Evolutionary conservation across 208 protist species (phyloP).

Genomic region (Trypanosoma mega): DNA sequence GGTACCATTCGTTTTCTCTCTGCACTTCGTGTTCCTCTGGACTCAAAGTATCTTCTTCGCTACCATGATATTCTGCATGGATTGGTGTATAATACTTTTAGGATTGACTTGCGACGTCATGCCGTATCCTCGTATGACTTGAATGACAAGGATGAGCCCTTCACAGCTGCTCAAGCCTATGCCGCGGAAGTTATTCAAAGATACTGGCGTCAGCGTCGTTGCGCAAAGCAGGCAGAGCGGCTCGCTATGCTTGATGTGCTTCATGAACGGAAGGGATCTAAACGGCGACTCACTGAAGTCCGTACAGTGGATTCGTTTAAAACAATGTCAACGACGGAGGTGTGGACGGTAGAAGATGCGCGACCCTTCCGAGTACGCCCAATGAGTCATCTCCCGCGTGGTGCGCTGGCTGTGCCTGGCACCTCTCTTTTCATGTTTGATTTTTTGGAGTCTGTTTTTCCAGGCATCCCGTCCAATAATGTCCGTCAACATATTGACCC

Average conservation of each 20-base stretch:
- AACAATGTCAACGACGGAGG: background rate
- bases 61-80: conserved; percentile 38
- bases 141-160: background rate
- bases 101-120: background rate
- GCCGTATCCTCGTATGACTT: background rate
- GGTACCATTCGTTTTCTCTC: conserved; percentile 32
- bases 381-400: conserved; percentile 18
- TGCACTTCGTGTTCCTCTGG: conserved; percentile 34
- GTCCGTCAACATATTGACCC: background rate
- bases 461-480: background rate
- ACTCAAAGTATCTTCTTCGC: conserved; percentile 26
- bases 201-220: conserved; percentile 1
- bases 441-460: conserved; percentile 21
- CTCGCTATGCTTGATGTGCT: conserved; percentile 8
- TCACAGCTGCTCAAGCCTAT: conserved; percentile 13
- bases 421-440: conserved; percentile 45
- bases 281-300: background rate
- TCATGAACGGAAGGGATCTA: background rate
- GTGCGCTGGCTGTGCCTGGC: conserved; percentile 30
- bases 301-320: conserved; percentile 16
- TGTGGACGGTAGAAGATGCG: background rate
- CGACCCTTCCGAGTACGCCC: background rate
- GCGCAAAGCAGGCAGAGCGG: background rate
- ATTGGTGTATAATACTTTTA: conserved; percentile 25
- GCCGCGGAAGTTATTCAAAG: conserved; percentile 10